Base-by-base conservation (phyloP, 257 asterid species). In the Solanum paucissectum region DNA sequence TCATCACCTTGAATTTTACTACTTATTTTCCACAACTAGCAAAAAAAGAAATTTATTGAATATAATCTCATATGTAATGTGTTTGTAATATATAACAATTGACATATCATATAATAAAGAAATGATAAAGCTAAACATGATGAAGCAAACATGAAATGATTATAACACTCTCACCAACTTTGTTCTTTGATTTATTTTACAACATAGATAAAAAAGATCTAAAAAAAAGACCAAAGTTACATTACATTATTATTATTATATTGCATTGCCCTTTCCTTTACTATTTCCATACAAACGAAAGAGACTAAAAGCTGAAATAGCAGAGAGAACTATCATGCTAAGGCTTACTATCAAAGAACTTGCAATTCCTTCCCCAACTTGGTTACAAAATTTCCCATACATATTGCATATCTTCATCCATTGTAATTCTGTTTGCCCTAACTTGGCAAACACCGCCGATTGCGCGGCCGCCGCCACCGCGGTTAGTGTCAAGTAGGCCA, bases 331-430 rank as follows among this genome's bases (percentile, higher is more conserved):
- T 49, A 93, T 91, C 93, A 91, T 86, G n/a, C 93, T 92, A 18
- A 97, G 89, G 86, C 94, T 88, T 74, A 87, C 98, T 5, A 95
- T 66, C 7, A 95, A 66, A 8, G 98, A 90, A 88, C 95, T 89
- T n/a, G 96, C 98, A n/a, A 97, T 87, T 23, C 99, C 99, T 84
- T 95, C 97, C 32, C 95, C 98, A 6, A 89, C 93, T 90, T 92
- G 97, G 94, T 96, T 96, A 89, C 99, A 96, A 89, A 93, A 96
- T 69, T 93, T 71, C 42, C 92, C 95, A 37, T 92, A 96, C 91
- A 96, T 82, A 11, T 88, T 68, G 86, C 98, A 96, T 16, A 94
- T 90, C 90, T 94, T 93, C 98, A 96, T 96, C 99, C 99, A 96
- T 76, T 96, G 98, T 64, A 96, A 91, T 49, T 95, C 96, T 7